phyloP scores from a whole-genome alignment of 1,284 basidiomycete species.

The Dichomitus squalens region DNA sequence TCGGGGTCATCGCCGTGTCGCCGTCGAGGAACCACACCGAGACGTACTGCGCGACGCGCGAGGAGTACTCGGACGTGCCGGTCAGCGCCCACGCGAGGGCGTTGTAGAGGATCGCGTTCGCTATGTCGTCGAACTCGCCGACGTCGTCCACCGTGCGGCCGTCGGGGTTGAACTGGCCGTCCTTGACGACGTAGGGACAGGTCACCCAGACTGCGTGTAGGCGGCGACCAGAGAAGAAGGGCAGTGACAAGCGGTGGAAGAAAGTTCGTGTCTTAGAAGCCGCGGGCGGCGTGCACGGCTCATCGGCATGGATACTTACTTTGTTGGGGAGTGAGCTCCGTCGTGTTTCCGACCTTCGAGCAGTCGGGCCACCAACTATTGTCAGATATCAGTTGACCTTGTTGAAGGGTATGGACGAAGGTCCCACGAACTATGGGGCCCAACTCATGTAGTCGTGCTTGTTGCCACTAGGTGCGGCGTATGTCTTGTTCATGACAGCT shows the following conservation, averaged over 20 bases:
- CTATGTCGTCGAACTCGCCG: conserved; percentile 53
- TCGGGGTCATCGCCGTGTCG: conserved; percentile 64
- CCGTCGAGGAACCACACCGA: conserved; percentile 61
- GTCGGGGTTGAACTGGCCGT: conserved; percentile 59
- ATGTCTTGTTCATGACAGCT: conserved; percentile 44
- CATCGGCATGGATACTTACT: conserved; percentile 32
- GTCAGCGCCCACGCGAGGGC: conserved; percentile 56
- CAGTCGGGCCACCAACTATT: conserved; percentile 64
- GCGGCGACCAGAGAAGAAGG: too few relatives aligned
- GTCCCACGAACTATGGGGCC: conserved; percentile 52
- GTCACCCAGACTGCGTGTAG: conserved; percentile 44
- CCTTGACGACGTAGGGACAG: conserved; percentile 56
- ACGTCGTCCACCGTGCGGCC: conserved; percentile 44
- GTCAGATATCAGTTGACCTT: not conserved
- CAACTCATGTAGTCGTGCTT: conserved; percentile 55
- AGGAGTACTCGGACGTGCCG: conserved; percentile 36
- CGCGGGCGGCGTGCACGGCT: not conserved
- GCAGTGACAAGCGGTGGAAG: too few relatives aligned
- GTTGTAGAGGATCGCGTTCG: conserved; percentile 65
- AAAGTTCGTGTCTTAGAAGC: too few relatives aligned
- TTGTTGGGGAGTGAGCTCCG: conserved; percentile 47
- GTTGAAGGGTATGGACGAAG: not conserved
- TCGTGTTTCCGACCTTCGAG: conserved; percentile 40
- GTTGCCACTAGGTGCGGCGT: conserved; percentile 45
- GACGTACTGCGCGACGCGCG: conserved; percentile 47